These are phyloP conservation scores for Leishmania mexicana DNA, from an alignment of 208 protist species.

Conservation along the genomic window DNA sequence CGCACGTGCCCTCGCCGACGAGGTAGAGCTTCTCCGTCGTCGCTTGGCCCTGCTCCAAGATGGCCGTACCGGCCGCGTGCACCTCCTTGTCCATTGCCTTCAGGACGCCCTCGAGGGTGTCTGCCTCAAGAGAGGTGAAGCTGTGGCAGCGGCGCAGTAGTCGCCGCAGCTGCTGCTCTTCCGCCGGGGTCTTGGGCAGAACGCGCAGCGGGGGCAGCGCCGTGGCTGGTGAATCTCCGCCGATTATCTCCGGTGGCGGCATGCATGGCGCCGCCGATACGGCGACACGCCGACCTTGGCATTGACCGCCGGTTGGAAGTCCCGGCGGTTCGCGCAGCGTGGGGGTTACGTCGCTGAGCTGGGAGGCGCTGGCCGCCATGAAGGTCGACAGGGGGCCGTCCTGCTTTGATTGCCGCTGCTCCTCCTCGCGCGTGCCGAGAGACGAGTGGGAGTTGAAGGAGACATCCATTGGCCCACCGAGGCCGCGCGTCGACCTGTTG, in stretches of 20 bases:
- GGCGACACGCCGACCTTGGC: slow-evolving; percentile 58
- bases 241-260: slow-evolving; percentile 1
- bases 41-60: slow-evolving; percentile 74
- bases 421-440: background rate
- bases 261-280: slow-evolving; percentile 59
- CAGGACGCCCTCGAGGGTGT: slow-evolving; percentile 54
- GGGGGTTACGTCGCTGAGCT: slow-evolving; percentile 19
- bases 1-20: slow-evolving; percentile 78
- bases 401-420: background rate
- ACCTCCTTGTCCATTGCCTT: slow-evolving; percentile 61
- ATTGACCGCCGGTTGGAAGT: slow-evolving; percentile 25
- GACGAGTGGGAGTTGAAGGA: slow-evolving; percentile 33
- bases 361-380: slow-evolving; percentile 17
- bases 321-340: slow-evolving; percentile 17
- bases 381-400: slow-evolving; percentile 19
- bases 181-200: slow-evolving; percentile 36
- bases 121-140: slow-evolving; percentile 70
- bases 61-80: slow-evolving; percentile 57
- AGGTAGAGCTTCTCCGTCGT: slow-evolving; percentile 77
- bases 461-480: slow-evolving; percentile 17
- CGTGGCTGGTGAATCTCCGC: slow-evolving; percentile 15
- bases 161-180: slow-evolving; percentile 54
- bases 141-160: slow-evolving; percentile 61
- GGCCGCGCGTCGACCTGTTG: slow-evolving; percentile 13
- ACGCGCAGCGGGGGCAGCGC: slow-evolving; percentile 51